These are phyloP conservation scores for Allomyces arbusculus DNA, from an alignment of 192 early-diverging fungal species.

Conservation along the genomic window DNA sequence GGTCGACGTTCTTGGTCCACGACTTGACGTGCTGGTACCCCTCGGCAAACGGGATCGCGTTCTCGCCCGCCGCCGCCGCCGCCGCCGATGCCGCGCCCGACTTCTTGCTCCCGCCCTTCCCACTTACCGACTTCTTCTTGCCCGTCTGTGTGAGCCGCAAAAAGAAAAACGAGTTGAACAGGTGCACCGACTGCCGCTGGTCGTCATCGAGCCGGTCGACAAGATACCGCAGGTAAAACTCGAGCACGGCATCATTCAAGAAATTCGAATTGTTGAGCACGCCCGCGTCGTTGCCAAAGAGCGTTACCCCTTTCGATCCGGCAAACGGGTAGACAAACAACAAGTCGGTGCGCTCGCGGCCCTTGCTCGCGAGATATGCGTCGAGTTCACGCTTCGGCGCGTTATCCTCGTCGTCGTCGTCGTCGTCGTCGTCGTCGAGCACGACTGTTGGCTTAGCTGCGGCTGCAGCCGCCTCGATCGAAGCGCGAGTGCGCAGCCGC, in stretches of 20 bases:
- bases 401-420: too few species aligned
- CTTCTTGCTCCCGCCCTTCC: too few species aligned
- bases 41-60: background rate
- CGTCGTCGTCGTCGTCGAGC: too few species aligned
- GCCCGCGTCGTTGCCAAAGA: constrained; percentile 38
- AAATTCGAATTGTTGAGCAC: constrained; percentile 51
- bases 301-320: constrained; percentile 30
- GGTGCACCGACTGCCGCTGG: constrained; percentile 33
- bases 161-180: constrained; percentile 76
- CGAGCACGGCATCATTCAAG: constrained; percentile 76
- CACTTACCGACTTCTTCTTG: background rate
- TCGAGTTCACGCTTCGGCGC: too few species aligned
- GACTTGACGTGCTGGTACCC: constrained; percentile 43
- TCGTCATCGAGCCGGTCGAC: background rate
- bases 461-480: too few species aligned
- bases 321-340: constrained; percentile 30
- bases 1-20: constrained; percentile 55
- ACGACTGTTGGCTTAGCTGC: too few species aligned
- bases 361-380: too few species aligned
- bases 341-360: background rate
- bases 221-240: constrained; percentile 54
- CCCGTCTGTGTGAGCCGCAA: constrained; percentile 32
- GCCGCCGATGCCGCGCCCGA: too few species aligned
- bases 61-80: too few species aligned
- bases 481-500: too few species aligned